Evolutionary conservation across 2,329 filamentous ascomycete species (phyloP).

Genomic region (Neocatenulostroma microsporum): DNA sequence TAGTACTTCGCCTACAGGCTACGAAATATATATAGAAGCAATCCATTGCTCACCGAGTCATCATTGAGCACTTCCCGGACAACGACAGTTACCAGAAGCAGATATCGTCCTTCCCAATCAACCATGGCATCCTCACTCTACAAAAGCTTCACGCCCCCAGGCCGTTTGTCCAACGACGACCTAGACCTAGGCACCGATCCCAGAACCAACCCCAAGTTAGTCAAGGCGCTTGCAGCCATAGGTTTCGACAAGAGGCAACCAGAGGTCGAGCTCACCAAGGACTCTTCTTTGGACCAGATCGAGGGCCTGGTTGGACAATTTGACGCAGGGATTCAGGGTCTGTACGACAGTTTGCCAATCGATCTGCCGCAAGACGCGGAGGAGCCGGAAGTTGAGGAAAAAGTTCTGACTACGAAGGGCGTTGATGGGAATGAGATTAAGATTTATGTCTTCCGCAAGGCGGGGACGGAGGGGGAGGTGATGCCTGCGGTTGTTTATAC

Average conservation of each 20-base stretch:
- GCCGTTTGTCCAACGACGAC: slow-evolving; percentile 14
- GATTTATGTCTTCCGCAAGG: slow-evolving; percentile 13
- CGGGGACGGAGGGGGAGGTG: slow-evolving; percentile 5
- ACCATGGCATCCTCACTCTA: too few species aligned
- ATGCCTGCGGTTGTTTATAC: slow-evolving; percentile 23
- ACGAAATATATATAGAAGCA: too few species aligned
- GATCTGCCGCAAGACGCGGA: slow-evolving; percentile 10
- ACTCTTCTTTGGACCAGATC: slow-evolving; percentile 4
- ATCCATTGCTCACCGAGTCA: too few species aligned
- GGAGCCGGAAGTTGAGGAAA: slow-evolving; percentile 10
- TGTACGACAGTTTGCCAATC: slow-evolving; percentile 79
- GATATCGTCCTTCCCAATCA: too few species aligned
- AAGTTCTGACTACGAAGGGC: slow-evolving; percentile 12
- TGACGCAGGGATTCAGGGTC: slow-evolving; percentile 38
- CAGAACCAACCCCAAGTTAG: slow-evolving; percentile 12
- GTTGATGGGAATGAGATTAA: slow-evolving; percentile 15
- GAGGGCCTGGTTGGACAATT: slow-evolving; percentile 3
- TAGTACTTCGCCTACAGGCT: too few species aligned
- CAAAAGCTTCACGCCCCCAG: slow-evolving; percentile 10
- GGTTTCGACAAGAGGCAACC: slow-evolving; percentile 6
- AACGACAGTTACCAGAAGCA: too few species aligned
- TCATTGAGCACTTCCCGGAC: too few species aligned
- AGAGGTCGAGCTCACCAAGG: neutral
- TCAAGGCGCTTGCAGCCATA: slow-evolving; percentile 6
- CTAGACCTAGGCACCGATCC: slow-evolving; percentile 12